These are phyloP conservation scores for Gymnopilus dilepis DNA, from an alignment of 768 basidiomycete genomes.

Conservation along the genomic window DNA sequence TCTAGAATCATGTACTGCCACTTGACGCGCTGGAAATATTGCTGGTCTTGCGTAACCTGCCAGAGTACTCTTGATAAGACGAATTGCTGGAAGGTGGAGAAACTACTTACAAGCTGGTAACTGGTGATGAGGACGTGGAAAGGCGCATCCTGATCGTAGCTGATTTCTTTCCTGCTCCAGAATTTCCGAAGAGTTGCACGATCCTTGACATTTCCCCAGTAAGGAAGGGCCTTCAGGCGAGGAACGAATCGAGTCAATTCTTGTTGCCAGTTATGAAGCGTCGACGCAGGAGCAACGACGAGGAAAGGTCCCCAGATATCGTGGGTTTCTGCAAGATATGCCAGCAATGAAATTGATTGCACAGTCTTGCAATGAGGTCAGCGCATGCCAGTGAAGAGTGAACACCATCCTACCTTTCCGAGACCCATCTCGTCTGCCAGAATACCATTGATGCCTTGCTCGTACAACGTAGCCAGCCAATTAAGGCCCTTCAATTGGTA, in stretches of 20 bases:
- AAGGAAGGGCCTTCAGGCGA: slow-evolving; percentile 90
- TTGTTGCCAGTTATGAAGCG: slow-evolving; percentile 99
- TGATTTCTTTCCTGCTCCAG: slow-evolving; percentile 98
- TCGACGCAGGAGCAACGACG: slow-evolving; percentile 96
- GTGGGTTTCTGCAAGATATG: slow-evolving; percentile 95
- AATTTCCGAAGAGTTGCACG: slow-evolving; percentile 93
- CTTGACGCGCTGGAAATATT: slow-evolving; percentile 96
- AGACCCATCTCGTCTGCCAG: slow-evolving; percentile 99
- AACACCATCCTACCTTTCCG: slow-evolving; percentile 63
- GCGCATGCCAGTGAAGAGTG: slow-evolving; percentile 5
- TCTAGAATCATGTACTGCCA: slow-evolving; percentile 99
- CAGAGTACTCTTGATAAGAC: background rate
- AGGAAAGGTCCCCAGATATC: slow-evolving; percentile 99
- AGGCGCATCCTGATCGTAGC: slow-evolving; percentile 92
- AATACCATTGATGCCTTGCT: slow-evolving; percentile 99
- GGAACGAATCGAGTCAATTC: slow-evolving; percentile 97
- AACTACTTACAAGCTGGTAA: slow-evolving; percentile 85
- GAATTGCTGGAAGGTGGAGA: background rate
- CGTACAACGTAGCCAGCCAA: slow-evolving; percentile 96
- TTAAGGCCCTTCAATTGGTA: slow-evolving; percentile 98
- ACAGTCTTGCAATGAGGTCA: slow-evolving; percentile 68
- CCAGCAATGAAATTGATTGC: slow-evolving; percentile 95
- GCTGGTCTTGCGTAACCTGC: slow-evolving; percentile 94
- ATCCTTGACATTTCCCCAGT: slow-evolving; percentile 98
- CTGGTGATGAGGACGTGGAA: slow-evolving; percentile 98